Evolutionary conservation across 1,284 basidiomycete genomes (phyloP), one percentile per base, ranked within the genome.

Genomic region (Vanrija sp.): DNA sequence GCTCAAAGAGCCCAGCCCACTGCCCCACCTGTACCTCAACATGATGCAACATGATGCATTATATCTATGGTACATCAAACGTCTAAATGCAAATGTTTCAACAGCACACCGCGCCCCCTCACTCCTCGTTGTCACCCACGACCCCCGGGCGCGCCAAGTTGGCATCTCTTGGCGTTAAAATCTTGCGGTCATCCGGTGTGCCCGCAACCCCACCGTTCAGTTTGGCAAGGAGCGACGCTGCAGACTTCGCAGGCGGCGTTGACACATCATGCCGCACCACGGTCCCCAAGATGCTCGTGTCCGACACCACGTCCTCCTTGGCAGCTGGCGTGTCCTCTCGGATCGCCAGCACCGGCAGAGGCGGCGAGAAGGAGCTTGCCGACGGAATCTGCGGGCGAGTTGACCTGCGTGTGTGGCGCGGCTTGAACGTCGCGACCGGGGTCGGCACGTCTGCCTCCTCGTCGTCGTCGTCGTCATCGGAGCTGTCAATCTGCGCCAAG

Each of bases 231-330:
- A 59, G 43, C 7, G 34, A 23, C 6, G 60, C 53, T 3, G 57
- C 52, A n/a, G 50, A 42, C 45, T 57, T 57, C 15, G 39, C 48
- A 3, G 39, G 45, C 2, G 60, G 55, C 16, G 60, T 61, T 3
- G 50, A 49, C 10, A 61, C 60, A 38, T 61, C 60, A 38, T 59
- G 57, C n/a, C 53, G 57, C n/a, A 40, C 43, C 14, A 51, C 57
- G 16, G 29, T 34, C 3, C 40, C 40, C 40, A 42, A n/a, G 8
- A 42, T 21, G n/a, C 18, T 12, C 9, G 34, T 12, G 34, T 34
- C 40, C n/a, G 40, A 42, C 6, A n/a, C 40, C 15, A 14, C 34
- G 12, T 34, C 34, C 12, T 8, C 9, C 34, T 15, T 34, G 34
- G 12, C 34, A 14, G 8, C 34, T 12, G 34, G 34, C 12, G 34